Percentiles rank a stretch among this genome's conserved stretches.
phyloP scores from a whole-genome alignment of 2,329 filamentous ascomycete genomes.

The Cryphonectria naterciae region DNA sequence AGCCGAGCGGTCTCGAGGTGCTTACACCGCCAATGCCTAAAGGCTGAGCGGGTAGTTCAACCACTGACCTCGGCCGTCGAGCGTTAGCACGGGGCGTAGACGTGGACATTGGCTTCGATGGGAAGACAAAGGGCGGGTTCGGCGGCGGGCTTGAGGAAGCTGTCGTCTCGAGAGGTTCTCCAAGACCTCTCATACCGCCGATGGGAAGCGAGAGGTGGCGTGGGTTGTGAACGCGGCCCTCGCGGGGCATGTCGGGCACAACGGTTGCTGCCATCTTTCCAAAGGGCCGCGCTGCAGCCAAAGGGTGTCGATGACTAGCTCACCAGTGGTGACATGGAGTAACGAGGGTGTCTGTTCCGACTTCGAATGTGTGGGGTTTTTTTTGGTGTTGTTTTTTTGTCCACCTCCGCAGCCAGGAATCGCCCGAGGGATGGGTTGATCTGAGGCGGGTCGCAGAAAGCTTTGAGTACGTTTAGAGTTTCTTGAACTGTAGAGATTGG shows the following conservation, averaged over 20 bases:
- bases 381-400: background rate
- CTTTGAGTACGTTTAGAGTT: slow-evolving; percentile 14
- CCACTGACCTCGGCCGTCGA: slow-evolving; percentile 57
- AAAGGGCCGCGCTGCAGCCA: slow-evolving; percentile 54
- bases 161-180: slow-evolving; percentile 34
- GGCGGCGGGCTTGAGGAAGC: slow-evolving; percentile 51
- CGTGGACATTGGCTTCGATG: slow-evolving; percentile 51
- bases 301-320: slow-evolving; percentile 46
- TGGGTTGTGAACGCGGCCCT: slow-evolving; percentile 32
- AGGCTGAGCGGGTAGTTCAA: slow-evolving; percentile 47
- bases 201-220: slow-evolving; percentile 34
- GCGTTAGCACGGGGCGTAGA: slow-evolving; percentile 53
- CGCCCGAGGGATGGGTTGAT: slow-evolving; percentile 3
- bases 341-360: slow-evolving; percentile 22
- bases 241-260: slow-evolving; percentile 35
- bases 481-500: slow-evolving; percentile 19
- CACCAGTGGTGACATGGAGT: slow-evolving; percentile 46
- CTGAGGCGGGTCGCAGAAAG: slow-evolving; percentile 19
- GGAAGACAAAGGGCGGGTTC: slow-evolving; percentile 70
- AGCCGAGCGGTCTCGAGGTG: slow-evolving; percentile 36
- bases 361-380: background rate
- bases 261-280: slow-evolving; percentile 41
- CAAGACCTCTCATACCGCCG: slow-evolving; percentile 35
- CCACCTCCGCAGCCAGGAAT: slow-evolving; percentile 11
- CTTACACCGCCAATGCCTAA: slow-evolving; percentile 37